Percentiles rank a stretch among this genome's conserved stretches.
Conservation (phyloP, 768 basidiomycete species). For the Serendipita vermifera region DNA sequence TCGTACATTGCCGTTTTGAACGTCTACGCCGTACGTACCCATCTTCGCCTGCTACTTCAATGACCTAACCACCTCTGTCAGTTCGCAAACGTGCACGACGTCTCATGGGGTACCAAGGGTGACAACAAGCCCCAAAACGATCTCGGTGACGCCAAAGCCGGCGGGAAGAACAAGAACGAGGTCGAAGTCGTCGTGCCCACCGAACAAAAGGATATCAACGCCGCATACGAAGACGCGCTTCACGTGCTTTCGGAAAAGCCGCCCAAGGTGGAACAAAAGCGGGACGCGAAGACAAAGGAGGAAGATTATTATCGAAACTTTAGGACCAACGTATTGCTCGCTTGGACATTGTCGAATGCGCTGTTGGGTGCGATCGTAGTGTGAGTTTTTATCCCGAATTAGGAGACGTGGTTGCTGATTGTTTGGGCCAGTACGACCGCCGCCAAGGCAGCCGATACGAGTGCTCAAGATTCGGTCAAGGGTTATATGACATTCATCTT, state of each 20-base stretch:
- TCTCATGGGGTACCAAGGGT: constrained; percentile 94
- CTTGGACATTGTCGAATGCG: constrained; percentile 80
- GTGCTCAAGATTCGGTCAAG: constrained; percentile 45
- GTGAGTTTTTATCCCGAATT: constrained; percentile 28
- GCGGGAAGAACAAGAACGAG: constrained; percentile 45
- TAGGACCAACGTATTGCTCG: constrained; percentile 81
- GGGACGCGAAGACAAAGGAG: constrained; percentile 48
- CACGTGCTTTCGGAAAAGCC: constrained; percentile 67
- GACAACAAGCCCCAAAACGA: constrained; percentile 78
- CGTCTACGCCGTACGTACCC: constrained; percentile 57
- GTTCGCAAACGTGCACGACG: constrained; percentile 83
- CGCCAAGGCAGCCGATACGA: constrained; percentile 34
- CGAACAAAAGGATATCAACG: constrained; percentile 77
- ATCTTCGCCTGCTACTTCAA: constrained; percentile 8
- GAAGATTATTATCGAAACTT: constrained; percentile 85
- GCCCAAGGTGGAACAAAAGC: constrained; percentile 53
- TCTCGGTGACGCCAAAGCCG: constrained; percentile 66
- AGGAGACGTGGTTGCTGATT: background rate
- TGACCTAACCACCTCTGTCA: constrained; percentile 19
- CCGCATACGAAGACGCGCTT: constrained; percentile 77
- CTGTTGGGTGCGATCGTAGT: constrained; percentile 63
- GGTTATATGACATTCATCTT: constrained; percentile 85
- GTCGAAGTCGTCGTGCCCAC: constrained; percentile 81
- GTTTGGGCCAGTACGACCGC: constrained; percentile 31
- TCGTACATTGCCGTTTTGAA: constrained; percentile 90